Base-by-base conservation (phyloP, 257 asterid species). In the Solanum chaucha region DNA sequence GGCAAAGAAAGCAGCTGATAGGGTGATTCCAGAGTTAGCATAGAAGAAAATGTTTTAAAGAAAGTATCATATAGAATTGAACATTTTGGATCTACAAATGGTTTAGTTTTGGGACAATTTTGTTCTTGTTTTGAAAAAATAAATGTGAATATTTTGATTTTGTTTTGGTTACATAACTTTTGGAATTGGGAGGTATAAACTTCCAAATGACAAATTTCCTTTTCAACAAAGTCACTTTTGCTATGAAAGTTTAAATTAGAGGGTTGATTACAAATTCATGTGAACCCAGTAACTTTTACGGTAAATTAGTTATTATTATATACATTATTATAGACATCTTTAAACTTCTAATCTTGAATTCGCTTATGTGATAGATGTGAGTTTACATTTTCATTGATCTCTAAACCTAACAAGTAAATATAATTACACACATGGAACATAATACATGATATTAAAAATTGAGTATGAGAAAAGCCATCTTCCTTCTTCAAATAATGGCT, bases 1-100 rank as follows among this genome's bases (percentile, higher is more conserved):
- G 98, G 95, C 96, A 64, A 90, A 77, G 82, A 94, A 88, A 89
- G 98, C 96, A 28, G 44, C 89, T 30, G 91, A 88, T n/a, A 92
- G 95, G 86, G 90, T 93, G 35, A 40, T 17, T 75, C 83, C 83
- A 38, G 59, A 75, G 35, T 75, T 75, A 12, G 59, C 34, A 38
- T 75, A 75, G 83, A 38, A 40, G 34, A 75, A n/a, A 38, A 9
- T 36, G 1, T 10, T 70, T 74, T 36, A 22, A 74, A 20, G 34
- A 22, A 5, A 38, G 30, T 20, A 22, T 74, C 82, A 74, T 19
- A 22, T 48, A 34, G 59, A 14, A 34, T 48, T 48, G 38, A 72
- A 2, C 81, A 35, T 4, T 30, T 73, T 73, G 48, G 30, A 36
- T 9, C 22, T 72, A 72, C 15, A 34, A 71, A 34, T 32, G 14